Conservation (phyloP, 768 basidiomycete species). For the Steccherinum ochraceum region DNA sequence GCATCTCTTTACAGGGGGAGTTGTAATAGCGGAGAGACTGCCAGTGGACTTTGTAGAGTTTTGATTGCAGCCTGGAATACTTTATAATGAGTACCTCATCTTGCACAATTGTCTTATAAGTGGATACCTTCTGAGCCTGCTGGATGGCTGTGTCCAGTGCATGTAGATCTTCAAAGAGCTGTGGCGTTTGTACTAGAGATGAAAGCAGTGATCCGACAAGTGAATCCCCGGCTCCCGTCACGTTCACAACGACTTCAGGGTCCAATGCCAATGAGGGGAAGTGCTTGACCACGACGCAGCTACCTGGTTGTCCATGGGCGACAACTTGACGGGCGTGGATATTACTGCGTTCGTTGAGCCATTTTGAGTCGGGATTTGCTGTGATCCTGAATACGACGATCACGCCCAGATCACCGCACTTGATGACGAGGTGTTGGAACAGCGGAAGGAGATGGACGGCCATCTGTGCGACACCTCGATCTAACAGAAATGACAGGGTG, state of each 20-base stretch:
- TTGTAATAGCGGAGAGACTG: conserved; percentile 17
- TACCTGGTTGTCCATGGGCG: conserved; percentile 36
- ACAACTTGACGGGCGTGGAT: conserved; percentile 43
- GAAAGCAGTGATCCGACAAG: conserved; percentile 83
- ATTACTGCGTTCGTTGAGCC: conserved; percentile 46
- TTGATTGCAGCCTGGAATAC: conserved; percentile 13
- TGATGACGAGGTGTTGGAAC: conserved; percentile 79
- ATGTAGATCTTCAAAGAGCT: conserved; percentile 39
- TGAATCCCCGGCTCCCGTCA: conserved; percentile 91
- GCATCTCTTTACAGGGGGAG: no score
- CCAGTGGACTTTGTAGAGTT: conserved; percentile 18
- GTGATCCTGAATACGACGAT: conserved; percentile 55
- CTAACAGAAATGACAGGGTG: conserved; percentile 56
- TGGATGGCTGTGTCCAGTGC: conserved; percentile 39
- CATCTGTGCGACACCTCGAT: conserved; percentile 72
- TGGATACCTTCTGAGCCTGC: conserved; percentile 60
- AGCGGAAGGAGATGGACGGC: conserved; percentile 78
- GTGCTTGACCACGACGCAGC: conserved; percentile 61
- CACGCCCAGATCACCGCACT: conserved; percentile 71
- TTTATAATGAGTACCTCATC: conserved; percentile 28
- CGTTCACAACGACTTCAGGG: conserved; percentile 43
- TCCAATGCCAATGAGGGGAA: conserved; percentile 51
- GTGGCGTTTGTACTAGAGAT: conserved; percentile 37
- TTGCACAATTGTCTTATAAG: conserved; percentile 7
- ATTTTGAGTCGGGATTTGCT: conserved; percentile 33